Evolutionary conservation across 73 alveolate genomes (phyloP), one percentile per base, ranked within the genome.

Genomic region (Paramecium octaurelia): DNA sequence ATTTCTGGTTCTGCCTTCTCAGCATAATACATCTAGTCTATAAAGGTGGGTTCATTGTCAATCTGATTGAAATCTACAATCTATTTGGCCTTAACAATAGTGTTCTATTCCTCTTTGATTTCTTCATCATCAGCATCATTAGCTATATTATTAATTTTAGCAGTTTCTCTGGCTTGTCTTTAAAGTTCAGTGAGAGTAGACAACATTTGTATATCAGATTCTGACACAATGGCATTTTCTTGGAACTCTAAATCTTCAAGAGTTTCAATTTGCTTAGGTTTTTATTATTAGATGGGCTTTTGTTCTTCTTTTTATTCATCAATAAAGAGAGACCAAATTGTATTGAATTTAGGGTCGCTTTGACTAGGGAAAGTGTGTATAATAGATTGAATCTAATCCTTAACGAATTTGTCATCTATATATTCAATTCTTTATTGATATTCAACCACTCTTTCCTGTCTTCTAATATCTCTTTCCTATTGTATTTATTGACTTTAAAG

Each of bases 301-400:
- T 40, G 8, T 40, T 77, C 59, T 38, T 77, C 43, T 23, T 77
- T 35, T 77, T 77, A 42, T 44, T 77, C 91, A 35, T 77, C 91
- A 16, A 77, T 77, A 31, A 77, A 68, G n/a, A 31, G 18, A 21
- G 40, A 68, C 84, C 84, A 68, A 68, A 68, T 10, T 21, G 40
- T 34, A 68, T 68, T 31, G 27, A 68, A 68, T 68, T 68, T 34
- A 12, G 40, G 40, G 24, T 68, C 84, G 27, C 21, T 34, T 68
- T 34, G 6, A 31, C 20, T 31, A 12, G 48, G 84, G 23, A 68
- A 34, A 3, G 20, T 12, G 12, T 27, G 50, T 31, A 34, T 10
- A 12, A 68, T 34, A 1, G 50, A 31, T 68, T 27, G 4, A 24
- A 68, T 34, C 29, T 68, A 18, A 68, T 68, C 84, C 11, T 68